These are phyloP conservation scores for Pseudocercospora eumusae DNA, from an alignment of 2,329 filamentous ascomycete species.

Conservation along the genomic window DNA sequence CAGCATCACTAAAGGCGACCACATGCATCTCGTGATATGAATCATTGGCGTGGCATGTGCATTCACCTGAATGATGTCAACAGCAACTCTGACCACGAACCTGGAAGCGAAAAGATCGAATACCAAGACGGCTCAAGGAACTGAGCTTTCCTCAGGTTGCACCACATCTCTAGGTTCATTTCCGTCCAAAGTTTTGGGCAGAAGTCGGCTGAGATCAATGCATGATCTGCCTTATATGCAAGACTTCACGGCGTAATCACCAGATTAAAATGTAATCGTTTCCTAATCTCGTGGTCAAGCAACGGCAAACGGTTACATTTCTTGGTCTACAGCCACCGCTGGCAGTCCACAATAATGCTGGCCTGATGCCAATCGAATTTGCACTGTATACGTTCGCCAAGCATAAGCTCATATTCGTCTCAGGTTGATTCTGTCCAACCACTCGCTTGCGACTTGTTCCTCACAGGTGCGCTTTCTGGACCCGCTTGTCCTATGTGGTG, in stretches of 20 bases:
- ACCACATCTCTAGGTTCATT: not conserved
- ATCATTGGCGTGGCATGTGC: not conserved
- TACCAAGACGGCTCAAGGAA: not conserved
- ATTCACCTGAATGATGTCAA: not conserved
- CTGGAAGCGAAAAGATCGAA: not conserved
- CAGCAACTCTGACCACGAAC: not conserved
- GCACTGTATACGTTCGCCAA: not conserved
- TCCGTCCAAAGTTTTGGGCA: not conserved
- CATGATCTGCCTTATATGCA: not conserved
- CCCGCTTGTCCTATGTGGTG: not conserved
- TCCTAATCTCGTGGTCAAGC: not conserved
- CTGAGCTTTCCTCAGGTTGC: not conserved
- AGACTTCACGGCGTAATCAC: not conserved
- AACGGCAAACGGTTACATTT: not conserved
- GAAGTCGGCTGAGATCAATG: not conserved
- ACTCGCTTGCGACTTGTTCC: not conserved
- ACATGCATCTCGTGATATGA: not conserved
- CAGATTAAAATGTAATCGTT: not conserved
- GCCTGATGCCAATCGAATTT: not conserved
- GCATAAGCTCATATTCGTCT: not conserved
- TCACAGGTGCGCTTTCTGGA: not conserved
- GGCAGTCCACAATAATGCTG: not conserved
- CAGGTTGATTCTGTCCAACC: not conserved
- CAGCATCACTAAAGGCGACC: not conserved
- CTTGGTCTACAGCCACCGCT: not conserved